A percentile compares a stretch with the other conserved stretches of the same genome.
Conservation (phyloP, 441 rosid species). For the Adansonia grandidieri region DNA sequence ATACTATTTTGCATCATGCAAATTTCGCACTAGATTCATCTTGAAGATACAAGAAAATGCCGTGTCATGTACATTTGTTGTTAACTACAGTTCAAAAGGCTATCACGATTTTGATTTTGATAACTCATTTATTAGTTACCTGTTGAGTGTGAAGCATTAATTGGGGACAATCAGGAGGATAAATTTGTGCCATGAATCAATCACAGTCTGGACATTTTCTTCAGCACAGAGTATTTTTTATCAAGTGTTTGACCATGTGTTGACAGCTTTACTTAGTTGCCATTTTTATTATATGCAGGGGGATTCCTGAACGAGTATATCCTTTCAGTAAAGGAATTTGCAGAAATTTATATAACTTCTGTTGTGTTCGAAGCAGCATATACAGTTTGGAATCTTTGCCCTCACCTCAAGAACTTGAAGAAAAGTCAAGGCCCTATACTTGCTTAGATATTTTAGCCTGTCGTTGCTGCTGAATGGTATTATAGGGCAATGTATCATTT, state of each 20-base stretch:
- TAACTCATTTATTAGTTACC: background rate
- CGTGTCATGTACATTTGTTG: background rate
- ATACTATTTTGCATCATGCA: background rate
- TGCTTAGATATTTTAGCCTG: slow-evolving; percentile 74
- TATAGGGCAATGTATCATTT: slow-evolving; percentile 4
- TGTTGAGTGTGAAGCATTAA: background rate
- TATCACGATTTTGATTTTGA: background rate
- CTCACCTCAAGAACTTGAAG: slow-evolving; percentile 66
- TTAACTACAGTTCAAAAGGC: background rate
- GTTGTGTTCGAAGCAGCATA: slow-evolving; percentile 50
- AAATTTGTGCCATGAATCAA: background rate
- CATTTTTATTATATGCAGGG: slow-evolving; percentile 7
- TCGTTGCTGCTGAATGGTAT: slow-evolving; percentile 81
- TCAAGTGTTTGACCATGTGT: background rate
- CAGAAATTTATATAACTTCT: slow-evolving; percentile 64
- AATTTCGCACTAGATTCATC: background rate
- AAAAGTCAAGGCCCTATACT: slow-evolving; percentile 69
- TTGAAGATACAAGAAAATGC: background rate
- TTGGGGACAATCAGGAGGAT: background rate
- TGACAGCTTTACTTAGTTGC: slow-evolving; percentile 1
- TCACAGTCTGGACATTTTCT: background rate
- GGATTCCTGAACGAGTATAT: slow-evolving; percentile 47
- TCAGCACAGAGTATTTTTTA: background rate
- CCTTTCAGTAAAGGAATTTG: slow-evolving; percentile 90
- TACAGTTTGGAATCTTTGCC: slow-evolving; percentile 72